Conservation (phyloP, 768 basidiomycete genomes). For the Dacryopinax spathularia region DNA sequence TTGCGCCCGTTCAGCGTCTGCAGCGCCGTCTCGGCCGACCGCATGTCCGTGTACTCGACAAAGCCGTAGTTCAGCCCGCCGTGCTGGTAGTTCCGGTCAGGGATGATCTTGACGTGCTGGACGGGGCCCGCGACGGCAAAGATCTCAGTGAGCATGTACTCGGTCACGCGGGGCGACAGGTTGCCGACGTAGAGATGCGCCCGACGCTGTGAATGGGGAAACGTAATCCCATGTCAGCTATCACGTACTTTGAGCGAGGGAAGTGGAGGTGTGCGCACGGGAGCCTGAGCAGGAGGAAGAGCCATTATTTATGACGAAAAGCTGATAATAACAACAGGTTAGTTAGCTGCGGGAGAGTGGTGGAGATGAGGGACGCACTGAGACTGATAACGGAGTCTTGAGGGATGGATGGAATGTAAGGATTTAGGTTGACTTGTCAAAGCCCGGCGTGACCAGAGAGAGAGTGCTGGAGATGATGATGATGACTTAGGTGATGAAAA, state of each 20-base stretch:
- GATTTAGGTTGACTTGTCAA: neutral
- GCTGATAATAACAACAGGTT: no score
- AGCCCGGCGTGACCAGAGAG: no score
- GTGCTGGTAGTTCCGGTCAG: slow-evolving; percentile 97
- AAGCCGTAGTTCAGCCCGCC: slow-evolving; percentile 99
- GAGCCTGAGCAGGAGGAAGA: slow-evolving; percentile 14
- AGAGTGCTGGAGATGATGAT: no score
- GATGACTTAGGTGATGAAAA: slow-evolving; percentile 6
- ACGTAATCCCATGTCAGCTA: neutral
- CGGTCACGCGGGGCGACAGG: slow-evolving; percentile 90
- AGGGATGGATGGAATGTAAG: neutral
- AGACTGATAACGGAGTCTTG: neutral
- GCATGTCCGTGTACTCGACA: slow-evolving; percentile 98
- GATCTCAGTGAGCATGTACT: slow-evolving; percentile 98
- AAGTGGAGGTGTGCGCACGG: slow-evolving; percentile 11
- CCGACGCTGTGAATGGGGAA: slow-evolving; percentile 42
- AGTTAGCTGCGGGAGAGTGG: no score
- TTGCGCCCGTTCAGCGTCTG: slow-evolving; percentile 97
- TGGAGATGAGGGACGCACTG: no score
- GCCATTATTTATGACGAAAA: neutral
- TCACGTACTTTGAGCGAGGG: neutral
- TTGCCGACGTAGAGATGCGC: slow-evolving; percentile 99
- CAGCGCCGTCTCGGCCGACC: slow-evolving; percentile 95
- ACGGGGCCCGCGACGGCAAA: slow-evolving; percentile 94
- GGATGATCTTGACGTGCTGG: slow-evolving; percentile 99